Evolutionary conservation across 371 early-diverging fungal genomes (phyloP).

Genomic region (Dichotomocladium elegans): DNA sequence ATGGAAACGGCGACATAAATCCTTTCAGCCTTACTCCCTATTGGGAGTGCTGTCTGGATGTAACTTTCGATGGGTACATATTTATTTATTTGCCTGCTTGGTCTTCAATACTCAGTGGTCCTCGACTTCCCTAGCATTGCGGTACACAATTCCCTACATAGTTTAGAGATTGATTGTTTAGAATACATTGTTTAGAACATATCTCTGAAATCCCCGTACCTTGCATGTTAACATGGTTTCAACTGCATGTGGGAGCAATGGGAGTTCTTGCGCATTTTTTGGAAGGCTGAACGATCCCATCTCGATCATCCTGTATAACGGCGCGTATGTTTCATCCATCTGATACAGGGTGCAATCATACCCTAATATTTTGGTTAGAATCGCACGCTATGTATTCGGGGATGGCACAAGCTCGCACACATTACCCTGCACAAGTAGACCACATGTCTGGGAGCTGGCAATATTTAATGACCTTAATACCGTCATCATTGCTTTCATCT

Average conservation of each 20-base stretch:
- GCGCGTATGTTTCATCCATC: not conserved
- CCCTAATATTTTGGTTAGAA: not conserved
- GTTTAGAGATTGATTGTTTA: not conserved
- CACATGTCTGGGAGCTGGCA: not conserved
- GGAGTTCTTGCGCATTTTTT: not conserved
- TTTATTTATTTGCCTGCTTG: too few species aligned
- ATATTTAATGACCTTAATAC: not conserved
- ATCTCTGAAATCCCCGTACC: not conserved
- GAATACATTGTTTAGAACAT: not conserved
- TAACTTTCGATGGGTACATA: too few species aligned
- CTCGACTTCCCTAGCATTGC: too few species aligned
- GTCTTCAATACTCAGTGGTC: too few species aligned
- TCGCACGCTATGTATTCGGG: not conserved
- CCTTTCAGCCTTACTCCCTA: too few species aligned
- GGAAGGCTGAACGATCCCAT: not conserved
- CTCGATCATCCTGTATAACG: not conserved
- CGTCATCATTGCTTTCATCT: not conserved
- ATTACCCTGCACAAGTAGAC: not conserved
- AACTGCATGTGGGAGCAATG: not conserved
- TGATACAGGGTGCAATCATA: not conserved
- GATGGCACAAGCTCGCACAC: not conserved
- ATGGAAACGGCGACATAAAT: too few species aligned
- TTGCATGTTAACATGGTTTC: not conserved
- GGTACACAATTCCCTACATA: too few species aligned
- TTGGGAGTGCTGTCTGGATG: too few species aligned